phyloP scores from a whole-genome alignment of 2,329 filamentous ascomycete species.

The Cyanodermella asteris region DNA sequence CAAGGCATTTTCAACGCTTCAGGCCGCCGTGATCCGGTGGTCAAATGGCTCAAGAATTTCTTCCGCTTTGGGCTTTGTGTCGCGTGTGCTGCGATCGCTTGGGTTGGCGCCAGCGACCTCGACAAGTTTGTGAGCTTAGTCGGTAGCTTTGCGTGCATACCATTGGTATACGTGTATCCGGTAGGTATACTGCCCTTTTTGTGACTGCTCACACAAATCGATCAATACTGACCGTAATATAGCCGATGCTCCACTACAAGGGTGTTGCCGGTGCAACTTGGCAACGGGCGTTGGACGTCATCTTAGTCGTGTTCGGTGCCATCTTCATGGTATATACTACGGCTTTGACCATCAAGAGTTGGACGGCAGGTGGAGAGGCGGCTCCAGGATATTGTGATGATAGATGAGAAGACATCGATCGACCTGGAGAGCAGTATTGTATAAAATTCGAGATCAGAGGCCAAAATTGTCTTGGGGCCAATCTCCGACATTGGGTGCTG shows the following conservation, averaged over 20 bases:
- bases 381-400: constrained; percentile 42
- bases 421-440: constrained; percentile 27
- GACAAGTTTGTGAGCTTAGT: constrained; percentile 96
- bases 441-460: too few species aligned
- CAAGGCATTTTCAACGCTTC: constrained; percentile 84
- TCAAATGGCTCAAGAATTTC: constrained; percentile 98
- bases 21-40: constrained; percentile 92
- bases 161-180: constrained; percentile 90
- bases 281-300: constrained; percentile 50
- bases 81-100: constrained; percentile 68
- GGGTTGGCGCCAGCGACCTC: constrained; percentile 75
- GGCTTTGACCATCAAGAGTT: constrained; percentile 62
- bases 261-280: constrained; percentile 49
- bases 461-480: too few species aligned
- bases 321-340: constrained; percentile 88
- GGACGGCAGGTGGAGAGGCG: constrained; percentile 41
- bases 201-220: neutral
- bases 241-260: constrained; percentile 79
- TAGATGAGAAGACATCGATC: constrained; percentile 33
- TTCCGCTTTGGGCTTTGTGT: constrained; percentile 88
- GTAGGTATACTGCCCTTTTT: constrained; percentile 34
- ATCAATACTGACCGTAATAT: constrained; percentile 5
- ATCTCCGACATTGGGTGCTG: too few species aligned
- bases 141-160: constrained; percentile 93
- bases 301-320: constrained; percentile 60